Evolutionary conservation across 192 early-diverging fungal genomes (phyloP), one percentile per base, ranked within the genome.

Genomic region (Paraglomus occultum): DNA sequence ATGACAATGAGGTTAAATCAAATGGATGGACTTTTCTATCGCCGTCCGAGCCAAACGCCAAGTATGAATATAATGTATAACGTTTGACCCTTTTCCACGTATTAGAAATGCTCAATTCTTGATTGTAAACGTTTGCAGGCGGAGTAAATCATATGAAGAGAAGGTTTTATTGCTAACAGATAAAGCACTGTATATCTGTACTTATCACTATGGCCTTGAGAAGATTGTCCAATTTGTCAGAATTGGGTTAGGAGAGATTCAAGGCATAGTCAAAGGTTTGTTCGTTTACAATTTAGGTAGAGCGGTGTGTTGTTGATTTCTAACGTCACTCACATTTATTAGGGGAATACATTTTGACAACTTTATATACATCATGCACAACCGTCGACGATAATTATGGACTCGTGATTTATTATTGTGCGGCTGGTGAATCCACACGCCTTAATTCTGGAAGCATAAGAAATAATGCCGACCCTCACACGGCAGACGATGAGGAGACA

Each of bases 141-240:
- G 68, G 22, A 42, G 68, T 3, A 80, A 76, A 48, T 73, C 74
- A 8, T 83, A 82, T 43, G 82, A 84, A 64, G 88, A 91, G 71
- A 85, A 88, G 72, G 84, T 91, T 12, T 74, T 91, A 5, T 70
- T 88, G 0, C 64, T 91, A 20, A 89, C 90, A 0, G 74, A 82
- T 42, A 78, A 78, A 39, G 88, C 90, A 0, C 65, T 91, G 0
- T 90, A 90, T 69, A 74, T 91, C 17, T 91, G 90, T 68, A 79
- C 85, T 17, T 89, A 86, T 42, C 81, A 89, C 72, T 86, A 89
- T 54, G 82, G 83, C 64, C 71, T 87, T 69, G 87, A 89, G 61
- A 89, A 90, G 70, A 85, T 89, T 0, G 74, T 87, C 0, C 82
- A 88, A 75, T 88, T 88, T 55, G 75, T 82, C 61, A 72, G 87